Base-by-base conservation (phyloP, 495 filamentous ascomycete genomes). In the Mytilinidion resinicola region DNA sequence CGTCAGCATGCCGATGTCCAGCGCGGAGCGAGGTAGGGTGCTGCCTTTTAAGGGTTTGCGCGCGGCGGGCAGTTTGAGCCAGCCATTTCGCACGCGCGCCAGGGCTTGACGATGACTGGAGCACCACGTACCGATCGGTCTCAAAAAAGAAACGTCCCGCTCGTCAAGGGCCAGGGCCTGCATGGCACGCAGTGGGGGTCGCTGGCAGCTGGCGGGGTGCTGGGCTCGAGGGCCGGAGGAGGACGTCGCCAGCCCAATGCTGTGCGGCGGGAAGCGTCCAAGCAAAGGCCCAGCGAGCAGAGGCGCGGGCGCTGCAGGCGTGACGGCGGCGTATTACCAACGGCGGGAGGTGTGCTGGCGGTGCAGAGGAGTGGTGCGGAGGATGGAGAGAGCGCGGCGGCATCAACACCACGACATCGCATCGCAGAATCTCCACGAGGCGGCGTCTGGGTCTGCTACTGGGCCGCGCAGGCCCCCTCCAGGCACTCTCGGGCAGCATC, bases 121-220 rank as follows among this genome's bases (percentile, higher is more conserved):
- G 64, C 51, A 34, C 49, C 5, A 62, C 64, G 34, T 58, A 67
- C 64, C 64, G 49, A 57, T 53, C 19, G 64, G 64, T 57, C 46
- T 67, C 48, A 67, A 37, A 57, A 57, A 57, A 51, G 55, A 51
- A 57, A 57, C 14, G 17, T 25, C 46, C 19, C 46, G 19, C 46
- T 49, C 46, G 25, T 25, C 34, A 30, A 17, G 25, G 17, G 44
- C 60, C 19, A 61, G 64, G 61, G 64, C 60, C 61, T 63, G 64
- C 60, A 64, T 64, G 64, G 50, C 10, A 43, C 52, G 17, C 46
- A 49, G 17, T 30, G 25, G 54, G 60, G 46, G 60, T n/a, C 36
- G 25, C 46, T 33, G 44, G 51, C 10, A 50, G 25, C 46, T 33
- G 44, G 51, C 10, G 57, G 15, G 7, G 44, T n/a, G 12, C 12